These are phyloP conservation scores for Sporothrix brunneoviolacea DNA, from an alignment of 2,329 filamentous ascomycete species.

Conservation along the genomic window DNA sequence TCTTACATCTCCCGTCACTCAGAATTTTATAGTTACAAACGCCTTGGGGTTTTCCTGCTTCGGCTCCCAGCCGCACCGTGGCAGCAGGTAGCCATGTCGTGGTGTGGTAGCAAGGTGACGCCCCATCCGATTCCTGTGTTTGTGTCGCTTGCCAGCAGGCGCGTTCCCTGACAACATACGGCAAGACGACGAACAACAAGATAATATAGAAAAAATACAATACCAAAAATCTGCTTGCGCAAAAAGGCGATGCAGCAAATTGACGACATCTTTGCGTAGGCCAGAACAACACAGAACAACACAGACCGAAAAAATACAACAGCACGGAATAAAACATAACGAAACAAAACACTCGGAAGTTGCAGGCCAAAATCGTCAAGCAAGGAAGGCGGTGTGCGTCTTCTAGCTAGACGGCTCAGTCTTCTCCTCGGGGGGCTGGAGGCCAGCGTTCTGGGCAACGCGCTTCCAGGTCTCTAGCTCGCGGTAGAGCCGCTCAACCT, in stretches of 20 bases:
- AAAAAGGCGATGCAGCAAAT: too few relatives aligned
- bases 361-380: too few relatives aligned
- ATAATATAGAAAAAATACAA: not conserved
- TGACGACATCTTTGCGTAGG: too few relatives aligned
- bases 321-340: not conserved
- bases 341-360: not conserved
- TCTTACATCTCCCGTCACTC: not conserved
- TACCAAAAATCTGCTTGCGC: too few relatives aligned
- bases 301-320: not conserved
- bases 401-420: constrained; percentile 28
- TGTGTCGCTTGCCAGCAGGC: too few relatives aligned
- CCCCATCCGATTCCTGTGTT: too few relatives aligned
- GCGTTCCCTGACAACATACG: too few relatives aligned
- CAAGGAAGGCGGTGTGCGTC: not conserved
- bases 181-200: too few relatives aligned
- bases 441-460: constrained; percentile 53
- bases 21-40: not conserved
- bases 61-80: too few relatives aligned
- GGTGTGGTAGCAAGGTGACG: too few relatives aligned
- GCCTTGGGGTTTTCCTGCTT: too few relatives aligned
- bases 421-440: constrained; percentile 35
- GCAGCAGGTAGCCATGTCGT: too few relatives aligned
- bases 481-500: constrained; percentile 70
- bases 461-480: constrained; percentile 77
- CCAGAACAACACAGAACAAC: not conserved